These are phyloP conservation scores for Pichia norvegensis DNA, from an alignment of 1,139 yeast genomes.

Conservation along the genomic window DNA sequence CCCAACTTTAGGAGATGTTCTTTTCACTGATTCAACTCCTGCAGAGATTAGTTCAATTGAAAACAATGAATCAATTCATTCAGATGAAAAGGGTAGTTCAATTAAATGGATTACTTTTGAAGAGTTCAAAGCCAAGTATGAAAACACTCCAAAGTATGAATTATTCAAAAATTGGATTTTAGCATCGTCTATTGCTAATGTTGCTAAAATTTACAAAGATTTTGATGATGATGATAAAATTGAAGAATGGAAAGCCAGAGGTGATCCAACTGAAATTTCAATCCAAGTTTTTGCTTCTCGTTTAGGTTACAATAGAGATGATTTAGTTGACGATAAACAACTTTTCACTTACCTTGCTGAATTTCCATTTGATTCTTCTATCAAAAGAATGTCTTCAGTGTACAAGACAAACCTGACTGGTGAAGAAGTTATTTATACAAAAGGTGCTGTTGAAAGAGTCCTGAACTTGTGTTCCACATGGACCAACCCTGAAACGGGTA, in stretches of 20 bases:
- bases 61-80: not conserved
- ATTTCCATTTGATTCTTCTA: constrained; percentile 71
- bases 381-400: constrained; percentile 67
- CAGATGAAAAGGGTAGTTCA: not conserved
- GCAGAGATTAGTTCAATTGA: constrained; percentile 25
- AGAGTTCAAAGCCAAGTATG: constrained; percentile 16
- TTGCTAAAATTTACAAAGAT: constrained; percentile 49
- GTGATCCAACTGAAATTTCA: constrained; percentile 83
- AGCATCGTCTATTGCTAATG: constrained; percentile 65
- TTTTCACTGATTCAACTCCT: constrained; percentile 38
- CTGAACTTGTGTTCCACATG: constrained; percentile 50
- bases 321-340: constrained; percentile 31
- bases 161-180: constrained; percentile 42
- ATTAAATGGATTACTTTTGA: constrained; percentile 19
- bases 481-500: constrained; percentile 35
- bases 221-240: constrained; percentile 31
- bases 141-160: constrained; percentile 21
- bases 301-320: constrained; percentile 41
- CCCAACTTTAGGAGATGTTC: constrained; percentile 58
- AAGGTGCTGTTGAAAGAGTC: constrained; percentile 77
- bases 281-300: constrained; percentile 66
- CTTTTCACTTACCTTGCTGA: constrained; percentile 46
- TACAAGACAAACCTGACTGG: constrained; percentile 35
- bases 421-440: constrained; percentile 43
- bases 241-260: constrained; percentile 65